Conservation (phyloP, 108 stramenopile genomes). For the Pseudonitzschia pungens region DNA sequence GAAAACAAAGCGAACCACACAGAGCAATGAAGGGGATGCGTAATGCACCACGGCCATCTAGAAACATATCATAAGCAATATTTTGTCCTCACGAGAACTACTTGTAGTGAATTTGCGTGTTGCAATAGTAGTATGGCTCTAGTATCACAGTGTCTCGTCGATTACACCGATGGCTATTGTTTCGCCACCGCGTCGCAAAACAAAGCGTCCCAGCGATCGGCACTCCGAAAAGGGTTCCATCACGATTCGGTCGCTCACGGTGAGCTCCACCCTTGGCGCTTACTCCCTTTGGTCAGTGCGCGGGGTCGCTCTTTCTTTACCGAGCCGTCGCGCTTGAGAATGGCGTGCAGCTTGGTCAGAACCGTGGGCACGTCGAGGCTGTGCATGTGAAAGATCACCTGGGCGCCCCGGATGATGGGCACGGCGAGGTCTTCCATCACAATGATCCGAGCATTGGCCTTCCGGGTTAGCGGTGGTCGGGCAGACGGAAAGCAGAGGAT, state of each 20-base stretch:
- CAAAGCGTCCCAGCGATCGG: slow-evolving; percentile 97
- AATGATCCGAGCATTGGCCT: slow-evolving; percentile 78
- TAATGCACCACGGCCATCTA: background rate
- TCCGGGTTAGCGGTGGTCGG: slow-evolving; percentile 70
- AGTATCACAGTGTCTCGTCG: slow-evolving; percentile 51
- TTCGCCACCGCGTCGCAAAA: slow-evolving; percentile 88
- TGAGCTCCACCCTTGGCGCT: slow-evolving; percentile 74
- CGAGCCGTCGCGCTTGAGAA: slow-evolving; percentile 82
- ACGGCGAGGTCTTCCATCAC: slow-evolving; percentile 96
- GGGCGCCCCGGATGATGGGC: slow-evolving; percentile 94
- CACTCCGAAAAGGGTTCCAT: slow-evolving; percentile 92
- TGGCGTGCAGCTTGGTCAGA: slow-evolving; percentile 61
- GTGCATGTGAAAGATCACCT: slow-evolving; percentile 84
- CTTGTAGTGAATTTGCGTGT: too few relatives aligned
- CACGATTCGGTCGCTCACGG: slow-evolving; percentile 78
- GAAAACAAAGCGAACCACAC: background rate
- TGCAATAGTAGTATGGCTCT: background rate
- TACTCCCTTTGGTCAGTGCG: slow-evolving; percentile 50
- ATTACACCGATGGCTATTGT: slow-evolving; percentile 98
- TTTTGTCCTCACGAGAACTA: background rate
- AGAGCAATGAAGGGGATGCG: too few relatives aligned
- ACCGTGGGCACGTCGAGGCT: slow-evolving; percentile 73
- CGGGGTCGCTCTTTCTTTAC: slow-evolving; percentile 66
- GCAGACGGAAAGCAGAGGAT: slow-evolving; percentile 69
- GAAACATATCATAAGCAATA: background rate